Evolutionary conservation across 768 basidiomycete species (phyloP).

Genomic region (Leccinum boreale): DNA sequence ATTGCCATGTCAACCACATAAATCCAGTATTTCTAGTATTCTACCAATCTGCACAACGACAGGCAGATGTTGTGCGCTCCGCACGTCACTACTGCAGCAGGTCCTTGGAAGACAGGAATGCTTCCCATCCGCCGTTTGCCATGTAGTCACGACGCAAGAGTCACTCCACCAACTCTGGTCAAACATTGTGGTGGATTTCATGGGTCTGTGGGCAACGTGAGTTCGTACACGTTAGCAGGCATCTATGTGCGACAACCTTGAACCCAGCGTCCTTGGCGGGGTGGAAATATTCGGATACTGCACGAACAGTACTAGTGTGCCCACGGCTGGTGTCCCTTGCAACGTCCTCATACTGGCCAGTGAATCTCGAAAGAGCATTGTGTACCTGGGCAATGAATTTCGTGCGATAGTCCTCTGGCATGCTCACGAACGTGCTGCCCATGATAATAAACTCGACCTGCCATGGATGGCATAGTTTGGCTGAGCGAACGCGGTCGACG

Average conservation of each 20-base stretch:
- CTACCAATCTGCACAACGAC: too few species aligned
- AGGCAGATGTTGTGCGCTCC: too few species aligned
- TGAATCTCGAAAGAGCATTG: constrained; percentile 94
- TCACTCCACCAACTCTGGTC: constrained; percentile 86
- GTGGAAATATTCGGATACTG: constrained; percentile 95
- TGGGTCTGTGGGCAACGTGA: constrained; percentile 61
- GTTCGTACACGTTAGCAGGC: constrained; percentile 43
- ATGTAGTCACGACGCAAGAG: constrained; percentile 92
- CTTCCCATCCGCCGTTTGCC: constrained; percentile 99
- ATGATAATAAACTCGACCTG: constrained; percentile 91
- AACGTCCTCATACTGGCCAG: constrained; percentile 95
- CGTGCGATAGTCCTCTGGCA: constrained; percentile 94
- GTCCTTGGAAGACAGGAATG: constrained; percentile 98
- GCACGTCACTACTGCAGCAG: constrained; percentile 25
- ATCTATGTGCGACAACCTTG: constrained; percentile 99
- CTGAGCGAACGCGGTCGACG: background rate
- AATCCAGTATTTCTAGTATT: too few species aligned
- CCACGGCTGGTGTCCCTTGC: constrained; percentile 98
- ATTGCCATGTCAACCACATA: too few species aligned
- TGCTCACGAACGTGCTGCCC: constrained; percentile 99
- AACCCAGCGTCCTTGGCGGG: constrained; percentile 98
- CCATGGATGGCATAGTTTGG: background rate
- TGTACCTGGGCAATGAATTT: constrained; percentile 95
- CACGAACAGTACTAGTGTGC: constrained; percentile 81
- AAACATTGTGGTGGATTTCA: constrained; percentile 97